These are phyloP conservation scores for Phylloporus sp. DNA, from an alignment of 768 basidiomycete species.

Conservation along the genomic window DNA sequence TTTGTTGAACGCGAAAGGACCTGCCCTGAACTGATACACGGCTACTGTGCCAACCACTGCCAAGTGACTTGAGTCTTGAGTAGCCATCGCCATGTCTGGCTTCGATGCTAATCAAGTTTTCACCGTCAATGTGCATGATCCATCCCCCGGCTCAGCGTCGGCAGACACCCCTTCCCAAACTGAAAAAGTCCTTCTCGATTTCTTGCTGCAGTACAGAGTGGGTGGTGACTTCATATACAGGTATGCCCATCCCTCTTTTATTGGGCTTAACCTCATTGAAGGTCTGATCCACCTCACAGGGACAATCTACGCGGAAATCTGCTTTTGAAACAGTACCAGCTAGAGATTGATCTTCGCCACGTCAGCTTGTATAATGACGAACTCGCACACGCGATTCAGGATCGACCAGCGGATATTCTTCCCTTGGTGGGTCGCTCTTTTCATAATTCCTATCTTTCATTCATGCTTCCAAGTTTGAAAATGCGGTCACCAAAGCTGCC, in stretches of 20 bases:
- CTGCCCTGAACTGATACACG: constrained; percentile 24
- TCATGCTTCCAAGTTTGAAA: constrained; percentile 68
- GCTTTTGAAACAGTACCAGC: constrained; percentile 79
- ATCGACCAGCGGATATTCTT: constrained; percentile 82
- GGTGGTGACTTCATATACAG: constrained; percentile 92
- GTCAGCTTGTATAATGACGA: constrained; percentile 88
- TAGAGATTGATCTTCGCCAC: constrained; percentile 83
- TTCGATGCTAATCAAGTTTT: constrained; percentile 82
- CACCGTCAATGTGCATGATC: constrained; percentile 74
- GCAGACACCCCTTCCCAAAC: constrained; percentile 77
- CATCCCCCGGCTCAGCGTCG: constrained; percentile 44
- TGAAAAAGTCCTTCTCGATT: constrained; percentile 78
- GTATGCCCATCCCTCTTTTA: constrained; percentile 36
- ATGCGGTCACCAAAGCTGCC: constrained; percentile 82
- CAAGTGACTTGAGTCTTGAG: background rate
- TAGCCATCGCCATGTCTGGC: constrained; percentile 61
- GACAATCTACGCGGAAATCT: constrained; percentile 89
- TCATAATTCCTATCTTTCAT: background rate
- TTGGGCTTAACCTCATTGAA: background rate
- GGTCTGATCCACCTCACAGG: constrained; percentile 31
- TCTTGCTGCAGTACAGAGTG: constrained; percentile 83
- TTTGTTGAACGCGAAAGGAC: constrained; percentile 24
- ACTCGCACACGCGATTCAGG: constrained; percentile 86
- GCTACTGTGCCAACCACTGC: too few species aligned
- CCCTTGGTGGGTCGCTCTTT: constrained; percentile 59